phyloP scores from a whole-genome alignment of 257 asterid genomes.

The Solanum peruvianum region DNA sequence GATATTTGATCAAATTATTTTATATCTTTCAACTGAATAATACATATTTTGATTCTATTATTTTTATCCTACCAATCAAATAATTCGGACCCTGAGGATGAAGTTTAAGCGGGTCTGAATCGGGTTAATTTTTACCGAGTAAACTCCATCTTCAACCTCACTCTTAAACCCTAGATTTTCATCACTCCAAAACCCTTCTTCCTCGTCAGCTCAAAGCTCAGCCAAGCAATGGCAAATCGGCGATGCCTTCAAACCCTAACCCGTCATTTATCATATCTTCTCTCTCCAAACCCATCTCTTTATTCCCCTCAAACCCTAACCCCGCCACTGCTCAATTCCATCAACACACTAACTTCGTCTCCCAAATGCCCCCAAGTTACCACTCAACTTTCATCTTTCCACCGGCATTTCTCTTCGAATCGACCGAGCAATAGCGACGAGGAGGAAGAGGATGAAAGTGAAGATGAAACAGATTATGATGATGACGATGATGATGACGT shows the following conservation, averaged over 20 bases:
- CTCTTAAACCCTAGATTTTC: background rate
- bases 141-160: background rate
- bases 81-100: background rate
- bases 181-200: background rate
- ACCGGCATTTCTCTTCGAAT: conserved; percentile 4
- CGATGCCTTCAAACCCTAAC: conserved; percentile 35
- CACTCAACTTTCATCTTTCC: background rate
- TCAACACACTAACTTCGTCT: conserved; percentile 4
- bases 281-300: conserved; percentile 1
- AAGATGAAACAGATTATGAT: conserved; percentile 1
- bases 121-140: background rate
- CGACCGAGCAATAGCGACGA: background rate
- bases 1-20: background rate
- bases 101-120: background rate
- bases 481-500: background rate
- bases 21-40: no score
- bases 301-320: conserved; percentile 16
- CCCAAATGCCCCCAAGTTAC: background rate
- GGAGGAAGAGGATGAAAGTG: background rate
- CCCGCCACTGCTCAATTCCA: conserved; percentile 7
- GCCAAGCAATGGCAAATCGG: conserved; percentile 54
- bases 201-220: background rate
- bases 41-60: no score
- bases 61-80: no score
- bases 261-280: conserved; percentile 9